Conservation (phyloP, 2,329 filamentous ascomycete species). For the Fusarium liriodendri region DNA sequence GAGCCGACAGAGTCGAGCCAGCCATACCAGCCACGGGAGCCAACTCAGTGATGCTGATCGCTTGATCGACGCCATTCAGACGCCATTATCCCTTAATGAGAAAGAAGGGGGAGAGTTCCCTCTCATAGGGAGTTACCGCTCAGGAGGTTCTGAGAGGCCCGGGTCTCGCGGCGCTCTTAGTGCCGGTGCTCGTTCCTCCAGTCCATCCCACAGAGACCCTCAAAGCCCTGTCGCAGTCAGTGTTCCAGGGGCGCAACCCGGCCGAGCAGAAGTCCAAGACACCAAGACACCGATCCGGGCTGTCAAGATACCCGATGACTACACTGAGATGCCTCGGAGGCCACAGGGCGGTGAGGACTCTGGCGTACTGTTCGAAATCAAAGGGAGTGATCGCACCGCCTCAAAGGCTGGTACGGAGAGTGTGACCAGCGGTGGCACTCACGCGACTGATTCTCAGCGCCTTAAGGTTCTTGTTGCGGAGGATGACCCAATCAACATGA, state of each 20-base stretch:
- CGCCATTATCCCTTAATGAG: conserved; percentile 61
- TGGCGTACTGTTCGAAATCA: conserved; percentile 54
- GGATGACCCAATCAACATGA: conserved; percentile 89
- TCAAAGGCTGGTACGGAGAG: conserved; percentile 36
- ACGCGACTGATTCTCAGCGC: conserved; percentile 27
- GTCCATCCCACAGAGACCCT: conserved; percentile 5
- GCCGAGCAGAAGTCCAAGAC: conserved; percentile 55
- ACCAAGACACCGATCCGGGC: conserved; percentile 59
- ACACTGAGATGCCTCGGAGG: conserved; percentile 46
- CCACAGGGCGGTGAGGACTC: conserved; percentile 49
- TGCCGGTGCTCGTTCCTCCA: conserved; percentile 23
- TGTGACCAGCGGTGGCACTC: conserved; percentile 36
- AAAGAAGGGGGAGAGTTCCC: conserved; percentile 49
- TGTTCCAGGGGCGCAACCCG: conserved; percentile 43
- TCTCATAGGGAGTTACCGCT: conserved; percentile 27
- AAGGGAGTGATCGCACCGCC: conserved; percentile 21
- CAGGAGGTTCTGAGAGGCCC: conserved; percentile 20
- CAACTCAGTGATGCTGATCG: conserved; percentile 73
- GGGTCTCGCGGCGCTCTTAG: conserved; percentile 9
- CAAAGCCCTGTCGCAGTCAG: conserved; percentile 27
- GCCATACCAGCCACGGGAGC: conserved; percentile 59
- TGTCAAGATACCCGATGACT: conserved; percentile 62
- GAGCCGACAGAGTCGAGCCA: conserved; percentile 52
- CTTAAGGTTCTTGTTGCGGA: conserved; percentile 83
- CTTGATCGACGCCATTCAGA: conserved; percentile 78